Evolutionary conservation across 805 yeast genomes (phyloP), one percentile per base, ranked within the genome.

Genomic region (Spathaspora hagerdaliae): DNA sequence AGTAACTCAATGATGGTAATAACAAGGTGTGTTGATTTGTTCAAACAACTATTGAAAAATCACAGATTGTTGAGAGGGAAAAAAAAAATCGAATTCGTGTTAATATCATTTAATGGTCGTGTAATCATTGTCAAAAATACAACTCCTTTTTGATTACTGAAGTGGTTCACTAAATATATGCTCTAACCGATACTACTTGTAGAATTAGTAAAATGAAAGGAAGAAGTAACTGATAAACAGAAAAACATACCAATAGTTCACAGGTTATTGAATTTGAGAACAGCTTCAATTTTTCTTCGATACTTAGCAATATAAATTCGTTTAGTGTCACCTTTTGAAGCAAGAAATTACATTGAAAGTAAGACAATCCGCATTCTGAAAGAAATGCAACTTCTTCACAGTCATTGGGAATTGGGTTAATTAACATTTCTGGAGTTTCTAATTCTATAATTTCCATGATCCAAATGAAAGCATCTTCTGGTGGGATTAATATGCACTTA

Each of bases 311-410:
- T 5, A 45, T 38, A 15, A 45, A 45, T 2, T 36, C 35, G 8
- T 29, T 15, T 7, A 45, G 13, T 10, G 29, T 15, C n/a, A 12
- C 14, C 13, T 9, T 26, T 13, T 45, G 33, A 15, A 45, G 24
- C 6, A 45, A 29, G 8, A 11, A 8, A 36, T 27, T 15, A n/a
- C 24, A 15, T 38, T 45, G 48, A 12, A 45, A 45, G 29, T 41
- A 41, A 27, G 44, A 13, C 24, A 45, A 38, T 7, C 43, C 44
- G 37, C 44, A 41, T 26, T 45, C 34, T 19, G 5, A 11, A 31
- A 41, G 33, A 14, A 45, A 45, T 2, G n/a, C 24, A 26, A 19
- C 5, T 24, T 31, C 38, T 27, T 39, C 36, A 33, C 24, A 11
- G 11, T 39, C 32, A 9, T 29, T 9, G 5, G 32, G 32, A 29